Evolutionary conservation across 2,329 filamentous ascomycete species (phyloP).

Genomic region (Hymenotorrendiella dingleyae): DNA sequence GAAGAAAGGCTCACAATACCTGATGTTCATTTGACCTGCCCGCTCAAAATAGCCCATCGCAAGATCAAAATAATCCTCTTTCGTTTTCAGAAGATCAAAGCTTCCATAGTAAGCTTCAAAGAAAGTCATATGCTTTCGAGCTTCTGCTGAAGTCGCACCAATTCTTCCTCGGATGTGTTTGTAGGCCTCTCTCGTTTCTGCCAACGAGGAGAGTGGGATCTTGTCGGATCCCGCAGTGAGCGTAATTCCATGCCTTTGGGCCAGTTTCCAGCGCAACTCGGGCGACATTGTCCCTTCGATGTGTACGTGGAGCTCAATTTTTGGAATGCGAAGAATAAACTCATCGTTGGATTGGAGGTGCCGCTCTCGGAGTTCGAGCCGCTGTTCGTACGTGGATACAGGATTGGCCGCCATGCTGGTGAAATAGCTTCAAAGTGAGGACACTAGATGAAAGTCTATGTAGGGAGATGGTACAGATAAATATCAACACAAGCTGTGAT

Average conservation of each 20-base stretch:
- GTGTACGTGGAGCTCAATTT: constrained; percentile 77
- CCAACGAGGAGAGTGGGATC: constrained; percentile 11
- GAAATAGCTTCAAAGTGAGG: too few species aligned
- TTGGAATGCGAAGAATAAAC: constrained; percentile 60
- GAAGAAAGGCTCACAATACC: constrained; percentile 72
- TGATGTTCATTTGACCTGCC: constrained; percentile 55
- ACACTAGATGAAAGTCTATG: too few species aligned
- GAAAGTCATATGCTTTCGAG: constrained; percentile 38
- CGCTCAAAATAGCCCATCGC: constrained; percentile 64
- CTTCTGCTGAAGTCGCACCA: constrained; percentile 11
- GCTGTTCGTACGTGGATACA: constrained; percentile 9
- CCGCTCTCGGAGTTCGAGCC: constrained; percentile 8
- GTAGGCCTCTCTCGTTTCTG: constrained; percentile 12
- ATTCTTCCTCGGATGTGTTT: constrained; percentile 14
- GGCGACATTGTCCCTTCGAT: constrained; percentile 69
- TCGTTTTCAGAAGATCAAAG: constrained; percentile 59
- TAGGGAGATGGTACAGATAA: too few species aligned
- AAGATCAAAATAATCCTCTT: constrained; percentile 64
- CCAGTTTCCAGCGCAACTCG: constrained; percentile 60
- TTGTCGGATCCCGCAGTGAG: constrained; percentile 10
- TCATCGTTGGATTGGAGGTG: constrained; percentile 24
- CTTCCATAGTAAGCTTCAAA: constrained; percentile 71
- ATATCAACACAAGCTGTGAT: too few species aligned
- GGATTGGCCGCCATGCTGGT: constrained; percentile 4
- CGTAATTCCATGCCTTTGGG: constrained; percentile 52